Base-by-base conservation (phyloP, 768 basidiomycete genomes). In the Mycena latifolia region DNA sequence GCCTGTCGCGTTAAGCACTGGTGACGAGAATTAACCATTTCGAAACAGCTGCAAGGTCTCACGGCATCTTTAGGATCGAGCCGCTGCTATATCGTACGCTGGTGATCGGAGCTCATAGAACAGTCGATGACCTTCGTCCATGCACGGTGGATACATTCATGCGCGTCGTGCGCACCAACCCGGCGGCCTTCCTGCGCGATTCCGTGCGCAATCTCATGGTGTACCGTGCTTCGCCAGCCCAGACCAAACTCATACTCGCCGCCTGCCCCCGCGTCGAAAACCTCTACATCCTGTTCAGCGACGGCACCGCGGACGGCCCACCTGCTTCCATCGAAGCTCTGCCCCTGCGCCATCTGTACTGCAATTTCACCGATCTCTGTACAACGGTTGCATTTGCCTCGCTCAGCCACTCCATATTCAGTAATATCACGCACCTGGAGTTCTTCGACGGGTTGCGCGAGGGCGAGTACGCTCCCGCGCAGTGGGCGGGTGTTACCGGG, bases 1-100 rank as follows among this genome's bases (percentile, higher is more conserved):
- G n/a, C n/a, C n/a, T 57, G 55, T 29, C 55, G 55, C 45, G 45
- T 57, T 12, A 45, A 57, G 12, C 28, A 47, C 4, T 57, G 55
- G 43, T 46, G 14, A 48, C n/a, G 43, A 24, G 11, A 48, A 11
- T 11, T 33, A 33, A 5, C 11, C 14, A 48, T 7, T 27, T 12
- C 27, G 6, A 6, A 11, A 11, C 31, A 48, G n/a, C 0, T 17
- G 1, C 8, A 11, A 17, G n/a, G 20, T 20, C 29, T 17, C 29
- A n/a, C 11, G 4, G 1, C 18, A 2, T 25, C 9, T 18, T 10
- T 22, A 57, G 55, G 43, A 14, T 57, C 1, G 55, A 57, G 17
- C 55, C 55, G 3, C n/a, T 57, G 3, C 55, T 57, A 0, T 57
- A 57, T 45, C 55, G 29, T 12, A 33, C 43, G 20, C 27, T 57